Evolutionary conservation across 2,329 filamentous ascomycete genomes (phyloP).

Genomic region (Paecilomyces sp.): DNA sequence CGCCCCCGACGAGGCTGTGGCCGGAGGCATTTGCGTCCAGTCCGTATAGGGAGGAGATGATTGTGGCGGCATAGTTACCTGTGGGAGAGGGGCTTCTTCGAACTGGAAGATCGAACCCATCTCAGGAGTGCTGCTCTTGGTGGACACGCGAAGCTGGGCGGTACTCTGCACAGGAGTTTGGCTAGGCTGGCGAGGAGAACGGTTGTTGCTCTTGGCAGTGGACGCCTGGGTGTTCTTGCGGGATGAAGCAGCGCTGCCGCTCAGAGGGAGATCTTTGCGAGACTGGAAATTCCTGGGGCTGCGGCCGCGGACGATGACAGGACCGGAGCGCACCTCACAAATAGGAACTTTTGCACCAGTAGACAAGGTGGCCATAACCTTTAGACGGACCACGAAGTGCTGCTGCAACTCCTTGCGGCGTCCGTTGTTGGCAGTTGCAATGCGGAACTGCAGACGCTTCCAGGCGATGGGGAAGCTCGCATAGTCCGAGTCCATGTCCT

Average conservation of each 20-base stretch:
- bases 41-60: constrained; percentile 18
- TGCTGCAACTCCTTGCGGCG: constrained; percentile 91
- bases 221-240: constrained; percentile 57
- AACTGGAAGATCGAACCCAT: constrained; percentile 9
- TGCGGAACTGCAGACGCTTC: constrained; percentile 88
- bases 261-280: constrained; percentile 82
- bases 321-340: constrained; percentile 76
- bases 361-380: constrained; percentile 73
- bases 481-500: constrained; percentile 71
- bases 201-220: constrained; percentile 21
- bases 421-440: constrained; percentile 93
- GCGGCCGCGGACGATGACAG: constrained; percentile 87
- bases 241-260: constrained; percentile 70
- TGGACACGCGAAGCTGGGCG: constrained; percentile 20
- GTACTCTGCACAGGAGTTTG: constrained; percentile 7
- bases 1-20: constrained; percentile 13
- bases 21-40: constrained; percentile 27
- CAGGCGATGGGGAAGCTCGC: constrained; percentile 90
- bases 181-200: constrained; percentile 14
- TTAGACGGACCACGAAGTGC: constrained; percentile 85
- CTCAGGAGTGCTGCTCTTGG: constrained; percentile 26
- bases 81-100: constrained; percentile 22
- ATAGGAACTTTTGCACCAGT: constrained; percentile 77
- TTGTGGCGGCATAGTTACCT: constrained; percentile 17
- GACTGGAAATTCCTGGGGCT: constrained; percentile 94